Percentiles rank a stretch among this genome's conserved stretches.
Conservation (phyloP, 1,139 yeast species). For the Sugiyamaella neomexicana region DNA sequence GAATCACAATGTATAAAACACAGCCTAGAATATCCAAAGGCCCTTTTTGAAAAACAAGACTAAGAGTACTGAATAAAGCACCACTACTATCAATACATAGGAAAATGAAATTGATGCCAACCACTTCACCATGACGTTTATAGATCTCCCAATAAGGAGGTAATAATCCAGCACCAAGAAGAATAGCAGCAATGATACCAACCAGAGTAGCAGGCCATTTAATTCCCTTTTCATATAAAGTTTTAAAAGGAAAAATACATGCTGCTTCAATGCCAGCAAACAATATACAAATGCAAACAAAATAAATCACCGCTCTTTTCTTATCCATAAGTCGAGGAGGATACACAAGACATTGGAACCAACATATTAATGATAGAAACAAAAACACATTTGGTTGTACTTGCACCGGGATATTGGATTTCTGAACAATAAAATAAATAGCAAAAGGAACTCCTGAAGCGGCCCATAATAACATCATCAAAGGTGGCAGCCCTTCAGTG, state of each 20-base stretch:
- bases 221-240: slow-evolving; percentile 53
- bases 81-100: slow-evolving; percentile 76
- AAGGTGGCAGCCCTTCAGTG: slow-evolving; percentile 81
- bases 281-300: slow-evolving; percentile 41
- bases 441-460: slow-evolving; percentile 81
- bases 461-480: slow-evolving; percentile 85
- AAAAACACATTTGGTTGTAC: slow-evolving; percentile 87
- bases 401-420: slow-evolving; percentile 72
- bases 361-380: slow-evolving; percentile 64
- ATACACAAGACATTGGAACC: slow-evolving; percentile 74
- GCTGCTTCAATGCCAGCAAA: slow-evolving; percentile 68
- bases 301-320: slow-evolving; percentile 26
- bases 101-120: slow-evolving; percentile 86
- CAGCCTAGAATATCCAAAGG: slow-evolving; percentile 73
- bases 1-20: slow-evolving; percentile 67
- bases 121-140: slow-evolving; percentile 77
- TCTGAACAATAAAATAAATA: slow-evolving; percentile 71
- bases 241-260: slow-evolving; percentile 68
- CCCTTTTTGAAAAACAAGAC: slow-evolving; percentile 43
- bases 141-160: slow-evolving; percentile 88
- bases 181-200: slow-evolving; percentile 75
- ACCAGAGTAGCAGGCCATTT: slow-evolving; percentile 78
- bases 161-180: slow-evolving; percentile 72
- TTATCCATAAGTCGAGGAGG: slow-evolving; percentile 55
- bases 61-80: slow-evolving; percentile 71